Evolutionary conservation across 2,329 filamentous ascomycete species (phyloP), one percentile per base, ranked within the genome.

Genomic region (Claviceps humidiphila): DNA sequence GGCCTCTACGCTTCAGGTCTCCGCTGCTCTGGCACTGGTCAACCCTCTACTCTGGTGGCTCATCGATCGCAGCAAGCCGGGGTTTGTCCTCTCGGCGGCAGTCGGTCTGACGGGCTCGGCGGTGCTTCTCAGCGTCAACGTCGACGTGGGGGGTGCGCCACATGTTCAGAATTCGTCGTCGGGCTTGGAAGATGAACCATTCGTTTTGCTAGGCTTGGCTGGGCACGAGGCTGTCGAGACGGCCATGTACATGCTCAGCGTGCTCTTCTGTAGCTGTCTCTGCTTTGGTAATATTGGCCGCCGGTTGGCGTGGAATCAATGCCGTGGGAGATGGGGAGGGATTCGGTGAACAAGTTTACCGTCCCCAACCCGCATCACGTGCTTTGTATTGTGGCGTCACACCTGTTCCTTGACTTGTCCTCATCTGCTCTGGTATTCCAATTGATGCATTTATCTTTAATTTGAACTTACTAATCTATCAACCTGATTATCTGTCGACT

Each of bases 1-100:
- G 93, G 80, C 90, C 60, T 96, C 90, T 8, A 93, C 89, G 1
- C 80, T 95, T n/a, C 93, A 98, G 68, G 82, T 94, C 20, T 94
- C 90, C 1, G 69, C 94, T 26, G 93, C 90, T 1, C 81, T 98
- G 48, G 87, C 89, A 22, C 80, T 97, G 54, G 88, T 86, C 20
- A 97, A 97, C 64, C 91, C 93, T 1, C 85, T 93, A 9, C 73
- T 98, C 17, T 98, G 93, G 93, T 98, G 95, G 69, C 75, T 97
- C 24, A 86, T 98, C 63, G 93, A 98, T 69, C 87, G 91, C 49
- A 93, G 89, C 47, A 83, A 82, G 58, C 79, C 89, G 0, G 93
- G 93, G 4, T 85, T 97, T 59, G 71, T 93, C 38, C 77, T 96
- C 52, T 89, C 88, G 0, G 75, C 83, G 14, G 71, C 80, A 1